phyloP scores from a whole-genome alignment of 768 basidiomycete species.

The Tricholoma furcatifolium region DNA sequence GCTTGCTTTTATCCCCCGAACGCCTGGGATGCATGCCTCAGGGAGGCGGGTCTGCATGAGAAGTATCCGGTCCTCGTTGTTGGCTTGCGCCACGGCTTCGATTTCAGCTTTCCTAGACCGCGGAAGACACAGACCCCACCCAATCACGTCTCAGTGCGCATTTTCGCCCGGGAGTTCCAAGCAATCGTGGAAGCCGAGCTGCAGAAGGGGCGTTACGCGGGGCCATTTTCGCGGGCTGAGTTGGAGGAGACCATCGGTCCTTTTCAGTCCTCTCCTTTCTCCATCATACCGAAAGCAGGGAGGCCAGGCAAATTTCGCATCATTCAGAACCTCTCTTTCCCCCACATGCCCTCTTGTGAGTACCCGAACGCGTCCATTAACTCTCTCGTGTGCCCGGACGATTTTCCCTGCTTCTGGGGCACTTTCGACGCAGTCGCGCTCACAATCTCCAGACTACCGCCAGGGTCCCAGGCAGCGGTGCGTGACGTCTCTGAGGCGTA shows the following conservation, averaged over 20 bases:
- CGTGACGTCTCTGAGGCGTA: constrained; percentile 16
- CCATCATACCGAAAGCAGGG: constrained; percentile 25
- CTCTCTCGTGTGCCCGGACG: constrained; percentile 16
- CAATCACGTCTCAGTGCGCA: constrained; percentile 15
- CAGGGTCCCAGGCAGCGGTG: constrained; percentile 6
- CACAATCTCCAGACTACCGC: constrained; percentile 1
- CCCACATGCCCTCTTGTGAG: neutral
- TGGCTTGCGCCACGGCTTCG: constrained; percentile 20
- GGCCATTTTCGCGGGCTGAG: constrained; percentile 11
- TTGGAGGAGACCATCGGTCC: constrained; percentile 22
- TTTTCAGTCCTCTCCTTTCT: too few species aligned
- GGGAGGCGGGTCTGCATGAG: constrained; percentile 1
- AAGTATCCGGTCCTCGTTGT: constrained; percentile 14
- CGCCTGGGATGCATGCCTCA: constrained; percentile 15
- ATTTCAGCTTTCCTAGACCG: constrained; percentile 18
- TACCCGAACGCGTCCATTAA: constrained; percentile 20
- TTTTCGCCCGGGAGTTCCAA: neutral
- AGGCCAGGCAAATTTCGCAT: constrained; percentile 18
- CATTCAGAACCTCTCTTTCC: constrained; percentile 29
- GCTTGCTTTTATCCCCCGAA: constrained; percentile 15
- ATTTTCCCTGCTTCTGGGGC: constrained; percentile 34
- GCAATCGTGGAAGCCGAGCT: constrained; percentile 13
- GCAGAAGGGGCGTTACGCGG: constrained; percentile 14
- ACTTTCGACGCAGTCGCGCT: constrained; percentile 3
- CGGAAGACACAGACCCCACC: constrained; percentile 13